Evolutionary conservation across 2,329 filamentous ascomycete species (phyloP).

Genomic region (Alternaria infectoria): DNA sequence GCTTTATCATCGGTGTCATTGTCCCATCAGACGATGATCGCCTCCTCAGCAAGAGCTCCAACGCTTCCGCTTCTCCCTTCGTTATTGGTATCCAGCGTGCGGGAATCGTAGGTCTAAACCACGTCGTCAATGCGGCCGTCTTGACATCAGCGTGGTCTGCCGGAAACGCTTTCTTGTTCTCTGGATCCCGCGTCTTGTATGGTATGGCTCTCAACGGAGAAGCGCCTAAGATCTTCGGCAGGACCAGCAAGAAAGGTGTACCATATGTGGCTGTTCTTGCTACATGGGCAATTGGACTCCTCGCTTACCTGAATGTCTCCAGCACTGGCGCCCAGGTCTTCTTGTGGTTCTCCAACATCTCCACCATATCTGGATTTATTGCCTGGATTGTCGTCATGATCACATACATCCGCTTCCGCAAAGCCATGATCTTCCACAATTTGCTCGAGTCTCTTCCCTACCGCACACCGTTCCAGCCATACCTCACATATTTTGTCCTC

Average conservation of each 20-base stretch:
- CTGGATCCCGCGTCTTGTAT: constrained; percentile 59
- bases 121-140: constrained; percentile 77
- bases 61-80: constrained; percentile 45
- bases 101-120: constrained; percentile 70
- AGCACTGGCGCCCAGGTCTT: constrained; percentile 60
- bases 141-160: constrained; percentile 75
- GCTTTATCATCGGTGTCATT: constrained; percentile 65
- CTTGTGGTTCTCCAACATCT: constrained; percentile 74
- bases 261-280: constrained; percentile 48
- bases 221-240: constrained; percentile 59
- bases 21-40: constrained; percentile 61
- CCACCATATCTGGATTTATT: constrained; percentile 63
- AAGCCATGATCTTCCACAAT: constrained; percentile 54
- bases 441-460: constrained; percentile 64
- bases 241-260: constrained; percentile 53
- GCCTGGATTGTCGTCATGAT: constrained; percentile 64
- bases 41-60: constrained; percentile 48
- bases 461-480: constrained; percentile 55
- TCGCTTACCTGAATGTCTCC: constrained; percentile 59
- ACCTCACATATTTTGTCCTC: constrained; percentile 65
- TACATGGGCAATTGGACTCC: constrained; percentile 51
- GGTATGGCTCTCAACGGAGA: constrained; percentile 57
- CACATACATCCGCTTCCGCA: constrained; percentile 66
- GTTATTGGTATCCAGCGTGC: constrained; percentile 75
- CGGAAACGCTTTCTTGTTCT: constrained; percentile 70